A percentile compares a stretch with the other conserved stretches of the same genome.
Evolutionary conservation across 306 rosid genomes (phyloP).

Genomic region (Myrica gale): DNA sequence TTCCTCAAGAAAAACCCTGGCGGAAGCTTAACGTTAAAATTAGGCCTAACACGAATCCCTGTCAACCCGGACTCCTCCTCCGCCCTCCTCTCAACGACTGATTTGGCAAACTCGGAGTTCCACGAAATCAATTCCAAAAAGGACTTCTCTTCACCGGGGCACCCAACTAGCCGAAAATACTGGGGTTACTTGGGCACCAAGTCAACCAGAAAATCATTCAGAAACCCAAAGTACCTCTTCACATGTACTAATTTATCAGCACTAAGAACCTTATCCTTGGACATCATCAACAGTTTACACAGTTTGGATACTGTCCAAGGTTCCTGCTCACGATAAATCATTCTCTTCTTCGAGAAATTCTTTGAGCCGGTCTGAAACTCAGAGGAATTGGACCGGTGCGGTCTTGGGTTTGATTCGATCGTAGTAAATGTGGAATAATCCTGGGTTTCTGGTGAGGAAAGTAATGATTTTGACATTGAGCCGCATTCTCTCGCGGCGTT

Average conservation of each 20-base stretch:
- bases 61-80: conserved; percentile 57
- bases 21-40: conserved; percentile 64
- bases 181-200: conserved; percentile 75
- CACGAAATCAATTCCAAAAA: conserved; percentile 70
- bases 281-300: conserved; percentile 80
- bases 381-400: conserved; percentile 52
- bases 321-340: conserved; percentile 50
- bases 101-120: conserved; percentile 69
- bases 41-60: conserved; percentile 77
- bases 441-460: conserved; percentile 60
- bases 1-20: conserved; percentile 65
- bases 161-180: conserved; percentile 65
- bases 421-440: conserved; percentile 54
- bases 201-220: conserved; percentile 71
- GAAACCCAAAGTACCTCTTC: conserved; percentile 88
- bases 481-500: conserved; percentile 71
- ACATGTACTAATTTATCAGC: conserved; percentile 77
- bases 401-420: conserved; percentile 79
- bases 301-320: conserved; percentile 52
- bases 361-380: conserved; percentile 43
- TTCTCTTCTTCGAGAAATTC: conserved; percentile 55
- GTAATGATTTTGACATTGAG: conserved; percentile 43
- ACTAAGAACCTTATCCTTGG: conserved; percentile 61
- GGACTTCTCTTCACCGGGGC: conserved; percentile 63
- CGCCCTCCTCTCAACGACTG: conserved; percentile 71